Base-by-base conservation (phyloP, 1,139 yeast species). In the Zygotorulaspora mrakii region DNA sequence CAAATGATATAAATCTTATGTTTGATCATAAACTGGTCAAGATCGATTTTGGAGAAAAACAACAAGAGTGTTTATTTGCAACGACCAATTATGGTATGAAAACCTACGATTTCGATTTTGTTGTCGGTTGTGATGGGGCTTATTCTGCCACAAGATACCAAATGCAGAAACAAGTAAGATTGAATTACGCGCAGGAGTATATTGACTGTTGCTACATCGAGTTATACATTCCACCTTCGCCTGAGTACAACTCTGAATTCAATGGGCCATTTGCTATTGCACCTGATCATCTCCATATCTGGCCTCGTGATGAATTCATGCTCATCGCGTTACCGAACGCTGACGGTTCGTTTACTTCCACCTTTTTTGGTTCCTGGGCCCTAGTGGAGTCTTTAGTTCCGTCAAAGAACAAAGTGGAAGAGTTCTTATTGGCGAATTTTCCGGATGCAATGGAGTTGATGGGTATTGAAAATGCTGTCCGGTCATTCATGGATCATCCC, bases 221-320 rank as follows among this genome's bases (percentile, higher is more conserved):
- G 61, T 69, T 87, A 42, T 74, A 75, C 46, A 85, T 89, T 36
- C 88, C 87, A 9, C 74, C 88, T 0, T 69, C 69, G 8, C 51
- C 52, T 12, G 61, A 56, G 11, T 52, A 45, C 26, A 54, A 58
- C 42, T 35, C 46, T 35, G 31, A 40, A 43, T 27, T 35, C 31
- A 27, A 34, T 6, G 50, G 51, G 2, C 23, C 42, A 3, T 82
- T 77, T 52, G 62, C 67, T 13, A 69, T 87, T 33, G 79, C 82
- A 52, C 80, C 87, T 2, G 79, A 85, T 62, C 88, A 85, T 59
- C 71, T 89, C 41, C 97, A 89, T 57, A 86, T 89, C 36, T 89
- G 97, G 97, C 96, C 97, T 3, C 71, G 96, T 35, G 77, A 80
- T 44, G 71, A 83, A 42, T 84, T 71, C 59, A 89, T 89, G 96